Evolutionary conservation across 140 eudicot genomes (phyloP).

Genomic region (Flaveria floridana): DNA sequence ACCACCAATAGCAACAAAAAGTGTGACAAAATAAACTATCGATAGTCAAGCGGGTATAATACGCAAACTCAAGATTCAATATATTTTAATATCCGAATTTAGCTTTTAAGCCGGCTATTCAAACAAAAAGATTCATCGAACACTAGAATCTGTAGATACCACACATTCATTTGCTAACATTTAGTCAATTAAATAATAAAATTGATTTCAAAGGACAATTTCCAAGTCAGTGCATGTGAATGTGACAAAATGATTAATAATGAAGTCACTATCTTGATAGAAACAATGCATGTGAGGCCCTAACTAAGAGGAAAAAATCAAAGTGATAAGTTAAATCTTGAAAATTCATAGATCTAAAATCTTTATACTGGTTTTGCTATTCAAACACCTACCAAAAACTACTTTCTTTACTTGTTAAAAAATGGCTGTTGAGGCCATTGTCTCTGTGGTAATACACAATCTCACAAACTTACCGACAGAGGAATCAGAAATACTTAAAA

Average conservation of each 20-base stretch:
- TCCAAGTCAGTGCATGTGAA: conserved; percentile 14
- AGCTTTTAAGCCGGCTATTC: conserved; percentile 21
- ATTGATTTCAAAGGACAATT: conserved; percentile 6
- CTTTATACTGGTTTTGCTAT: conserved; percentile 1
- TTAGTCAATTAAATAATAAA: not conserved
- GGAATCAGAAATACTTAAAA: conserved; percentile 29
- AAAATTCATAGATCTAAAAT: not conserved
- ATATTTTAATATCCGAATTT: not conserved
- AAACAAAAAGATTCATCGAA: not conserved
- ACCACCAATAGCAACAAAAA: conserved; percentile 11
- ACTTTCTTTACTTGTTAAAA: conserved; percentile 14
- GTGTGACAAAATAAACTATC: not conserved
- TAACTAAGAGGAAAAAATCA: conserved; percentile 6
- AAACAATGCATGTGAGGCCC: conserved; percentile 4
- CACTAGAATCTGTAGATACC: too few species aligned
- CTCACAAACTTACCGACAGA: conserved; percentile 34
- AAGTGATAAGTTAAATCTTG: not conserved
- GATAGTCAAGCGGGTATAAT: not conserved
- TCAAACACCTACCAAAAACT: not conserved
- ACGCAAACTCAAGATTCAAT: conserved; percentile 15
- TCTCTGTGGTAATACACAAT: conserved; percentile 40
- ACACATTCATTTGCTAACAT: not conserved
- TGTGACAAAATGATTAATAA: not conserved
- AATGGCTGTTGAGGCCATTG: conserved; percentile 50
- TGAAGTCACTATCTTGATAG: conserved; percentile 16